Evolutionary conservation across 2,329 filamentous ascomycete species (phyloP), one percentile per base, ranked within the genome.

Genomic region (Xylaria sp.): DNA sequence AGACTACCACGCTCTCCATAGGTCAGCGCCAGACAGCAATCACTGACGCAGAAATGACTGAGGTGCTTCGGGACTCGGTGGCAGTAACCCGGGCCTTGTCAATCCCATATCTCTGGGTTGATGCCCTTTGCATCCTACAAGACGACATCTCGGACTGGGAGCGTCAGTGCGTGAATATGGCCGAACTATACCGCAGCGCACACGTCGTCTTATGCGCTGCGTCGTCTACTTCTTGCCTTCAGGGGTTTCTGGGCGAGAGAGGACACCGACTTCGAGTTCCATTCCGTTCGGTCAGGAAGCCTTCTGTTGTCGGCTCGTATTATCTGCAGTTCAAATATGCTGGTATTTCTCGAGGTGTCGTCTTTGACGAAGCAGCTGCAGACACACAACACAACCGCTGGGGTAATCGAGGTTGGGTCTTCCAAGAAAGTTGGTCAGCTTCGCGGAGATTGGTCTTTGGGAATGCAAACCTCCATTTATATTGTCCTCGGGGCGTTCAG

Each of bases 81-180:
- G 18, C 32, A 10, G 34, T 56, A 12, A 23, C 52, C 18, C 52
- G 52, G 52, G 52, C 52, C 18, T 39, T 56, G 32, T 56, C 52
- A 9, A 56, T 56, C 32, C 52, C 52, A 48, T 65, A 65, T 55
- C 63, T 65, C 56, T 65, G 63, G 63, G 28, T 65, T 6, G 63
- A 65, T 18, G 63, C 63, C 25, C 5, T 65, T 28, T 66, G 64
- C 44, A 62, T 66, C 23, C 15, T 66, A 5, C 64, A 66, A n/a
- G 64, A 62, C 44, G 52, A 62, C 32, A 25, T 37, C 25, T 54
- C 56, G 23, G 64, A 66, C 58, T 62, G 61, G 64, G 58, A 59
- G 18, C 44, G 52, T 6, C 52, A 62, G 25, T 62, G 61, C 18
- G 37, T 39, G 13, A 23, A 48, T 15, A 62, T 66, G 65, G 52